Conservation (phyloP, 2,329 filamentous ascomycete genomes). For the Metarhizium brunneum region DNA sequence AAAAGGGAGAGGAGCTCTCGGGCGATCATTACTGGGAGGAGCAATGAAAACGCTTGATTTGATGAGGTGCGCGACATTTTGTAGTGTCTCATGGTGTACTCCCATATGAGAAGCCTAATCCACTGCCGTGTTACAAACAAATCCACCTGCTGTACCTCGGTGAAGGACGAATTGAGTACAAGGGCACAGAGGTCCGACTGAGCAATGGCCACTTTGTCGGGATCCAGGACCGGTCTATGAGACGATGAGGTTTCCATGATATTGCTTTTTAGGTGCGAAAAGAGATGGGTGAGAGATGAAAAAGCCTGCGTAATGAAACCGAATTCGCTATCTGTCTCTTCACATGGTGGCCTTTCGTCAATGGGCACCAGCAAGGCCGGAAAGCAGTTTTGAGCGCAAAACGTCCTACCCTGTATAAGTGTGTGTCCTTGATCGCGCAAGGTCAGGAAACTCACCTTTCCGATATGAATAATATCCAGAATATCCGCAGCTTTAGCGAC, state of each 20-base stretch:
- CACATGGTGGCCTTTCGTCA: not conserved
- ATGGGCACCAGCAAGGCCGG: too few relatives aligned
- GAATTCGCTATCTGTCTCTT: conserved; percentile 7
- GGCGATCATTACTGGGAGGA: conserved; percentile 7
- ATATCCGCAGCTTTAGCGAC: too few relatives aligned
- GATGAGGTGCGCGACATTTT: conserved; percentile 14
- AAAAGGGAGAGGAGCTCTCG: conserved; percentile 14
- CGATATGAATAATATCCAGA: too few relatives aligned
- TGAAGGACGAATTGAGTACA: conserved; percentile 10
- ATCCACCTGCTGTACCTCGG: conserved; percentile 16
- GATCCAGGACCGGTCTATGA: conserved; percentile 10
- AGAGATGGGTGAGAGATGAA: conserved; percentile 13
- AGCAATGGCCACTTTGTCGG: conserved; percentile 12
- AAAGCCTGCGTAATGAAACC: conserved; percentile 12
- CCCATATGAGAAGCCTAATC: conserved; percentile 18
- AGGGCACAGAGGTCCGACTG: conserved; percentile 10
- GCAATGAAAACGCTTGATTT: too few relatives aligned
- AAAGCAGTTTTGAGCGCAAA: too few relatives aligned
- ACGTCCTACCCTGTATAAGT: too few relatives aligned
- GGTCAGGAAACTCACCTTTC: too few relatives aligned
- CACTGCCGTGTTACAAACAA: conserved; percentile 19
- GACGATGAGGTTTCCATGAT: conserved; percentile 9
- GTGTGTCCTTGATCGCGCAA: too few relatives aligned
- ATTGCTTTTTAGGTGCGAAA: conserved; percentile 15
- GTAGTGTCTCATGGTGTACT: conserved; percentile 18